Base-by-base conservation (phyloP, 345 rosid genomes). In the Gossypioides kirkii region DNA sequence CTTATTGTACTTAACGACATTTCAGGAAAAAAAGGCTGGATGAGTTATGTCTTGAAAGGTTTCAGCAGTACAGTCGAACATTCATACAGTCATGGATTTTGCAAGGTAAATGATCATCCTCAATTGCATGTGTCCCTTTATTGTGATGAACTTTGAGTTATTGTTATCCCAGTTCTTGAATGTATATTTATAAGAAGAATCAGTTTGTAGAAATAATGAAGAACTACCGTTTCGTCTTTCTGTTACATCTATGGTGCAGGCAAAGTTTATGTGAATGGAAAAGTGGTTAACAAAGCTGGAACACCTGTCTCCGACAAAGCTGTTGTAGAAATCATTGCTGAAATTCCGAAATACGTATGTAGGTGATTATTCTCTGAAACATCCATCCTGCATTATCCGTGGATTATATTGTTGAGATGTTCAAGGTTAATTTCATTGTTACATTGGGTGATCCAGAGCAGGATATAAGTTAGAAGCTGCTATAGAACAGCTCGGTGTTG, bases 381-480 rank as follows among this genome's bases (percentile, higher is more conserved):
- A 73, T 56, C 47, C 36, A 49, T 75, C 74, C 70, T 71, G 41
- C 61, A 45, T 61, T 79, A 74, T 61, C 74, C 36, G 52, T 26
- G 46, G 32, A 13, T 71, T 52, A 12, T 38, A 17, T 73, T 72
- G 28, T 38, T 10, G 42, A 71, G 32, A 63, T 49, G 12, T 49
- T 55, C 54, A 61, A 61, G 62, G 7, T 47, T 69, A 69, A 63
- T 16, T 74, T 47, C 69, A 45, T 41, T 70, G 23, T 45, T 74
- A 65, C 74, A 22, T 65, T 66, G 61, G 38, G 58, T 74, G 46
- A 76, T 77, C 38, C 86, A 95, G 99, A 87, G 98, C 89, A 17
- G 98, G 99, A 73, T 80, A 84, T 68, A 95, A 95, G 82, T 82
- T 95, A 69, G 98, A 95, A 90, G 98, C 94, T 80, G 99, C 97